Conservation (phyloP, 371 early-diverging fungal genomes). For the Rhizomucor miehei region DNA sequence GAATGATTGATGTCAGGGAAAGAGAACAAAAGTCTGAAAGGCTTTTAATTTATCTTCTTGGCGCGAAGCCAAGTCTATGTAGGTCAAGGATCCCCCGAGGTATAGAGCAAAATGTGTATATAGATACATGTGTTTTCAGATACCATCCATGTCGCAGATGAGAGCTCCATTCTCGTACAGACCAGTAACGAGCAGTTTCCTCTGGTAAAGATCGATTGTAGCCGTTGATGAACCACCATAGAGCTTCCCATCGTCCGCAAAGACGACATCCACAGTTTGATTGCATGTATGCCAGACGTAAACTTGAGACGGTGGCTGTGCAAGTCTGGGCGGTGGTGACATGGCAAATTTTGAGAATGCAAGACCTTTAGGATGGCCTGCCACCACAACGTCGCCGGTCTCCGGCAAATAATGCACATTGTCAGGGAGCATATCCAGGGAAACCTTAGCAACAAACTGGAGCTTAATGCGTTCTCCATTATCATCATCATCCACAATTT, state of each 20-base stretch:
- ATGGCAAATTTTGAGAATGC: slow-evolving; percentile 14
- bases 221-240: slow-evolving; percentile 32
- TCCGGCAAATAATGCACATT: slow-evolving; percentile 23
- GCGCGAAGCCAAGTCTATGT: no score
- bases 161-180: slow-evolving; percentile 35
- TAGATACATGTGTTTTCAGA: no score
- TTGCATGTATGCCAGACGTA: slow-evolving; percentile 19
- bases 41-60: no score
- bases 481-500: slow-evolving; percentile 9
- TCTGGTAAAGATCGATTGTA: slow-evolving; percentile 15
- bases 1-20: no score
- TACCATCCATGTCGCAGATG: slow-evolving; percentile 14
- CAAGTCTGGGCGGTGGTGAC: neutral
- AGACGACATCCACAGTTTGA: slow-evolving; percentile 18
- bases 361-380: slow-evolving; percentile 31
- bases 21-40: no score
- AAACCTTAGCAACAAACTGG: slow-evolving; percentile 10
- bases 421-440: slow-evolving; percentile 30
- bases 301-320: slow-evolving; percentile 25
- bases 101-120: no score
- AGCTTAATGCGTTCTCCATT: slow-evolving; percentile 7
- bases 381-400: slow-evolving; percentile 20
- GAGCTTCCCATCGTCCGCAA: slow-evolving; percentile 29
- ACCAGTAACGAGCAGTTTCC: slow-evolving; percentile 28
- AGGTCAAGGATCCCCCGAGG: no score